Evolutionary conservation across 331 rosid genomes (phyloP).

Genomic region (Quercus phellos): DNA sequence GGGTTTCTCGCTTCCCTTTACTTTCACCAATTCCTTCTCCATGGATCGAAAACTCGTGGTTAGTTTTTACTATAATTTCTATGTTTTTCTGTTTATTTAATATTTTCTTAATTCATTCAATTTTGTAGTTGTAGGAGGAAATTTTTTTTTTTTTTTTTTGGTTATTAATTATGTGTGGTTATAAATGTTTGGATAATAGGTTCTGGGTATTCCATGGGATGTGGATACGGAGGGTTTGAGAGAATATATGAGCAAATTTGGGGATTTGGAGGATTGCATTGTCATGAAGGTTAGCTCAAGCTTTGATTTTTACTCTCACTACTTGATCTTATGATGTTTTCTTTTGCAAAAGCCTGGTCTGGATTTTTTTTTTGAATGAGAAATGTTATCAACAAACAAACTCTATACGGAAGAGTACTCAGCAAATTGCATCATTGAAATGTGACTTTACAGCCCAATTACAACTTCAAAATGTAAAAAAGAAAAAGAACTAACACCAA

Average conservation of each 20-base stretch:
- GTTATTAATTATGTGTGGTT: background rate
- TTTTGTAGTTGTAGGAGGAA: background rate
- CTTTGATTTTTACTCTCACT: background rate
- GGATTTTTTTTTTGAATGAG: too few relatives aligned
- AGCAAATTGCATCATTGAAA: too few relatives aligned
- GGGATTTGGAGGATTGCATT: slow-evolving; percentile 87
- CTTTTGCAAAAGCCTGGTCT: too few relatives aligned
- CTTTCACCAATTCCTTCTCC: background rate
- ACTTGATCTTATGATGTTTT: background rate
- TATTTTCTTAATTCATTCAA: background rate
- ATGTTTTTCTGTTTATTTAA: background rate
- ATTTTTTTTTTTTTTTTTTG: background rate
- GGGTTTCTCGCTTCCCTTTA: slow-evolving; percentile 44
- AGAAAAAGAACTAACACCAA: too few relatives aligned
- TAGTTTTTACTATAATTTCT: slow-evolving; percentile 17
- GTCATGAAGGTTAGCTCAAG: slow-evolving; percentile 70
- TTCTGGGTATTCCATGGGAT: slow-evolving; percentile 92
- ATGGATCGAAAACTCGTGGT: slow-evolving; percentile 99
- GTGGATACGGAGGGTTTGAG: slow-evolving; percentile 77
- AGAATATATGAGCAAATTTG: slow-evolving; percentile 84
- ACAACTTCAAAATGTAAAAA: too few relatives aligned
- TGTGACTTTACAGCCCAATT: too few relatives aligned
- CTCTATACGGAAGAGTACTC: too few relatives aligned
- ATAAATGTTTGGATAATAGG: slow-evolving; percentile 36
- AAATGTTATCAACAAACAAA: too few relatives aligned